A percentile compares a stretch with the other conserved stretches of the same genome.
These are phyloP conservation scores for Mortierella sp. DNA, from an alignment of 371 early-diverging fungal species.

Conservation along the genomic window DNA sequence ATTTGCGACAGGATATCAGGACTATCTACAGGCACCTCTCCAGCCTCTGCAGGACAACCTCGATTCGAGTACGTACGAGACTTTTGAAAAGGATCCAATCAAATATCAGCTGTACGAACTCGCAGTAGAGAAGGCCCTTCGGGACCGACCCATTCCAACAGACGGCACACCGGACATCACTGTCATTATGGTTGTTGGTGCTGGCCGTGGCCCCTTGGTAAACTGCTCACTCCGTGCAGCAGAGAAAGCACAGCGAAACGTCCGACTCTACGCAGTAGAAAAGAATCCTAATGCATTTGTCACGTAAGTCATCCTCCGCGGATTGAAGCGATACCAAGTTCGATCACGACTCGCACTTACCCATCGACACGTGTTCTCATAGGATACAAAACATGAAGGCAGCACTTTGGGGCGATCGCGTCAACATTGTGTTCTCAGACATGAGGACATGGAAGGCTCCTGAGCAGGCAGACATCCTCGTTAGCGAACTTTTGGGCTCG, in stretches of 20 bases:
- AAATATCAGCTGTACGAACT: constrained; percentile 93
- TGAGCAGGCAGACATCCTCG: constrained; percentile 87
- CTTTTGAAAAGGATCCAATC: constrained; percentile 91
- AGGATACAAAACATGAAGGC: constrained; percentile 83
- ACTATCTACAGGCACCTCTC: constrained; percentile 88
- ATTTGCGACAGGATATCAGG: constrained; percentile 86
- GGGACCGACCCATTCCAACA: constrained; percentile 31
- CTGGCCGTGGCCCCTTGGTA: constrained; percentile 86
- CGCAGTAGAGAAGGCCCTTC: constrained; percentile 57
- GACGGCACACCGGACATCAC: constrained; percentile 46
- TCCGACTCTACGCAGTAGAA: constrained; percentile 88
- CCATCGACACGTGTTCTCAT: not conserved
- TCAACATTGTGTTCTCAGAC: constrained; percentile 86
- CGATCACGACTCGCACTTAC: no score
- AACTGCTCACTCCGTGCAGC: constrained; percentile 86
- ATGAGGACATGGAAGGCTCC: constrained; percentile 91
- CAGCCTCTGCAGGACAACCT: constrained; percentile 95
- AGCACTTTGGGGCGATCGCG: constrained; percentile 82
- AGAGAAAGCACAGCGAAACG: constrained; percentile 66
- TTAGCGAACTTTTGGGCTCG: constrained; percentile 92
- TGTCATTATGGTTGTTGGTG: constrained; percentile 89
- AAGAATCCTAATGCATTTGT: constrained; percentile 96
- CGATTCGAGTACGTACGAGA: constrained; percentile 91
- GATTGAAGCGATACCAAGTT: not conserved
- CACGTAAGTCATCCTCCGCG: constrained; percentile 61